Conservation (phyloP, 495 filamentous ascomycete species). For the Talaromyces nanjingensis region DNA sequence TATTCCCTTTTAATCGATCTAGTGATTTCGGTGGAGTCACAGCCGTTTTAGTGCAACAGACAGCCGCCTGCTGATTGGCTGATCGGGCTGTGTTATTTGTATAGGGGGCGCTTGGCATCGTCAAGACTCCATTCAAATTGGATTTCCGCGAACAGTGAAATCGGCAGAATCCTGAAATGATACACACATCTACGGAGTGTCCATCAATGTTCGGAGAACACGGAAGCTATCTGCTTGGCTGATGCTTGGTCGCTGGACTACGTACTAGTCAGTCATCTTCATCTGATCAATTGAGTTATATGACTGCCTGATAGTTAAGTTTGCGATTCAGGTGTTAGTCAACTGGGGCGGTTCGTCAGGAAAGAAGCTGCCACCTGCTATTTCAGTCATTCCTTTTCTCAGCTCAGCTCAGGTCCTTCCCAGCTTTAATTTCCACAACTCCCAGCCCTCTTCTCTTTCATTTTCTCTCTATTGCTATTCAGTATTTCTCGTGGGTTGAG, state of each 20-base stretch:
- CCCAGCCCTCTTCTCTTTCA: background rate
- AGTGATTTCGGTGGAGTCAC: background rate
- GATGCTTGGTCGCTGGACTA: background rate
- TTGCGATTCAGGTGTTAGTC: background rate
- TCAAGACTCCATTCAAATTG: background rate
- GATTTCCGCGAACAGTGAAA: background rate
- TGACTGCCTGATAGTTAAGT: background rate
- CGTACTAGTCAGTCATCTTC: background rate
- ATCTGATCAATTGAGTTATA: background rate
- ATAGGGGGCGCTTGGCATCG: slow-evolving; percentile 5
- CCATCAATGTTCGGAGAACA: background rate
- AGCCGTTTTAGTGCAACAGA: background rate
- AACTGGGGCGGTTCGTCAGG: background rate
- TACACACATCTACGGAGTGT: too few species aligned
- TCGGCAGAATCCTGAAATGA: background rate
- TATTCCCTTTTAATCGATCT: background rate
- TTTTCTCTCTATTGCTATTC: background rate
- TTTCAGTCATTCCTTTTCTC: background rate
- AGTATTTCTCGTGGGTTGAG: background rate
- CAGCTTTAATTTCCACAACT: background rate
- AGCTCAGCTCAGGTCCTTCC: background rate
- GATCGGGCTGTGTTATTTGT: background rate
- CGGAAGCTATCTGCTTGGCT: background rate
- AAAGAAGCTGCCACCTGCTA: background rate
- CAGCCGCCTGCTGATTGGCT: background rate